These are phyloP conservation scores for Lotmaria passim DNA, from an alignment of 208 protist genomes.

Conservation along the genomic window DNA sequence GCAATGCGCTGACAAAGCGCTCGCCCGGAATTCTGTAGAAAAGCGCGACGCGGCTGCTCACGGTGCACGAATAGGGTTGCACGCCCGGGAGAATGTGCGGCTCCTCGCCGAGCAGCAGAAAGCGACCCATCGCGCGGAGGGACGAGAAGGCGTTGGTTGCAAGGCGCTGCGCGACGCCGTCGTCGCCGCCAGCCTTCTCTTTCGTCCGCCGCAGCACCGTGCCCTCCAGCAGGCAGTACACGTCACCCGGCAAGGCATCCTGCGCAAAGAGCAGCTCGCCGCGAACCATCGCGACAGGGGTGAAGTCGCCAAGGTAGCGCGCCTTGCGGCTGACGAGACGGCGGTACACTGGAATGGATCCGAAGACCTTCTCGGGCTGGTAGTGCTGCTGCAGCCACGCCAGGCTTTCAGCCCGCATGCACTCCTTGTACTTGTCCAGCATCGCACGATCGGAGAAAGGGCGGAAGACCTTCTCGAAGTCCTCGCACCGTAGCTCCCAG, in stretches of 20 bases:
- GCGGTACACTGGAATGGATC: conserved; percentile 85
- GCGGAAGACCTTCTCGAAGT: conserved; percentile 75
- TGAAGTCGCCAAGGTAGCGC: conserved; percentile 72
- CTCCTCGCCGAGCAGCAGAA: conserved; percentile 85
- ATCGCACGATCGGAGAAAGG: conserved; percentile 62
- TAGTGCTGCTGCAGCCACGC: conserved; percentile 55
- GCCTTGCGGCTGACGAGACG: conserved; percentile 36
- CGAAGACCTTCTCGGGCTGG: conserved; percentile 42
- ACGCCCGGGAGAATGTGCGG: conserved; percentile 74
- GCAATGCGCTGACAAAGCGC: conserved; percentile 76
- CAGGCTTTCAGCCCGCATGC: conserved; percentile 49
- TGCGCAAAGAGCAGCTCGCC: conserved; percentile 81
- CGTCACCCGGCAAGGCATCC: conserved; percentile 62
- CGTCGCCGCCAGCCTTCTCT: conserved; percentile 44
- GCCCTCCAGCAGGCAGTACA: conserved; percentile 87
- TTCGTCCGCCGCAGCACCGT: conserved; percentile 54
- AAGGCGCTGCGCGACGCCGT: conserved; percentile 58
- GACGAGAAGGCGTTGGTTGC: conserved; percentile 60
- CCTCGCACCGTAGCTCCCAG: conserved; percentile 57
- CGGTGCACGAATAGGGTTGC: conserved; percentile 77
- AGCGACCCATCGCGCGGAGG: conserved; percentile 65
- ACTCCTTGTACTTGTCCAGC: conserved; percentile 55
- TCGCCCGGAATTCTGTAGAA: conserved; percentile 72
- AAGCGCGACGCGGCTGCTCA: conserved; percentile 72
- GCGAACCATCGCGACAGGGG: conserved; percentile 62